These are phyloP conservation scores for Arthrobotrys megalospora DNA, from an alignment of 2,329 filamentous ascomycete species.

Conservation along the genomic window DNA sequence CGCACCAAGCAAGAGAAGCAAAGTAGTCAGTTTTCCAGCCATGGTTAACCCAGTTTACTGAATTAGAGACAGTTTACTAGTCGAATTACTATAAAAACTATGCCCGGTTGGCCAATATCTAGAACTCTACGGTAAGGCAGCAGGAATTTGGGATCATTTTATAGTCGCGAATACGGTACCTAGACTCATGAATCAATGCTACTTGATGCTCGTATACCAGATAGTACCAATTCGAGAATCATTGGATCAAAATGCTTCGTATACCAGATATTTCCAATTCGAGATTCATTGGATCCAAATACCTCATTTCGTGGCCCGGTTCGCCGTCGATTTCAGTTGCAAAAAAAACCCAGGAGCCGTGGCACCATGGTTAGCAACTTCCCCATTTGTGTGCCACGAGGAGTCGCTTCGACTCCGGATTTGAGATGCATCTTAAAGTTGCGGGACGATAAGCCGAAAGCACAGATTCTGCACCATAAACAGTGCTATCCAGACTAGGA, in stretches of 20 bases:
- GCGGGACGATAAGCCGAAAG: slow-evolving; percentile 53
- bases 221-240: neutral
- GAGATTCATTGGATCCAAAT: neutral
- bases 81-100: neutral
- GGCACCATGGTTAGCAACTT: slow-evolving; percentile 12
- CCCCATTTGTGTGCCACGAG: neutral
- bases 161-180: neutral
- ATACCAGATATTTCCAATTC: neutral
- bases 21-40: slow-evolving; percentile 23
- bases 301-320: slow-evolving; percentile 23
- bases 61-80: neutral
- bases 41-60: slow-evolving; percentile 14
- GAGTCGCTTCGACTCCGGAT: slow-evolving; percentile 16
- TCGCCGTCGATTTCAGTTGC: slow-evolving; percentile 15
- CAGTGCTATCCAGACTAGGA: neutral
- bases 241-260: neutral
- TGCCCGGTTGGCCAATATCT: neutral
- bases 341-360: slow-evolving; percentile 1
- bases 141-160: neutral
- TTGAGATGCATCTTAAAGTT: slow-evolving; percentile 16
- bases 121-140: neutral
- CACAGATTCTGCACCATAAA: slow-evolving; percentile 1
- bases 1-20: slow-evolving; percentile 33
- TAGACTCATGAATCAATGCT: neutral
- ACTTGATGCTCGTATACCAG: neutral